Base-by-base conservation (phyloP, 768 basidiomycete genomes). In the Neoboletus magnificus region DNA sequence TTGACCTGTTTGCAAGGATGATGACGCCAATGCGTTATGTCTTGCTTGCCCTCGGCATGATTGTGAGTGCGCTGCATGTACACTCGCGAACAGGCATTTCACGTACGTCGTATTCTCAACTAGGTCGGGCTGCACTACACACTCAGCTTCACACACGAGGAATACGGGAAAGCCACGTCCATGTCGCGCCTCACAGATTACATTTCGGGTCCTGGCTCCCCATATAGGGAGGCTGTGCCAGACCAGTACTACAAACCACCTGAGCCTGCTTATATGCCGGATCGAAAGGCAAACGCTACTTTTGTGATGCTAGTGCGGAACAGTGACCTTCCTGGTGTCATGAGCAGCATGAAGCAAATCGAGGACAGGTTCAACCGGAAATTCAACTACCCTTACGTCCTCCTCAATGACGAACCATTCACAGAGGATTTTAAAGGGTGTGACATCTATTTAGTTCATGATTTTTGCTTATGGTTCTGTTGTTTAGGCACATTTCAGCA, bases 311-410 rank as follows among this genome's bases (percentile, higher is more conserved):
- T 98, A 42, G 86, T 82, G 37, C 77, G 87, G 40, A 91, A 90
- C 65, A 71, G 73, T 32, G 88, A 91, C 56, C 60, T 86, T 8
- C 59, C 77, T n/a, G 77, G 79, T 18, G 80, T 85, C 42, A 71
- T 88, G 50, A 72, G 73, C 37, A 87, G 85, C 59, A 84, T 93
- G 61, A 80, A 80, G 58, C 81, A 88, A 68, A 72, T 93, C 73
- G 96, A 98, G 73, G 87, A 91, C 66, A 77, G 88, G 39, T 97
- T 97, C 75, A 98, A 98, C 72, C 74, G 77, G 42, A 81, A 78
- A 57, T 89, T 82, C 62, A 77, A 80, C 22, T 96, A 97, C 65
- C 91, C 92, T 5, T 97, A 90, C 70, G 86, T 93, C 25, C 89
- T 97, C 72, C 75, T 98, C 56, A 96, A 96, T 67, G 93, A 97